These are phyloP conservation scores for Cyclotella atomus DNA, from an alignment of 108 stramenopile genomes.

Conservation along the genomic window DNA sequence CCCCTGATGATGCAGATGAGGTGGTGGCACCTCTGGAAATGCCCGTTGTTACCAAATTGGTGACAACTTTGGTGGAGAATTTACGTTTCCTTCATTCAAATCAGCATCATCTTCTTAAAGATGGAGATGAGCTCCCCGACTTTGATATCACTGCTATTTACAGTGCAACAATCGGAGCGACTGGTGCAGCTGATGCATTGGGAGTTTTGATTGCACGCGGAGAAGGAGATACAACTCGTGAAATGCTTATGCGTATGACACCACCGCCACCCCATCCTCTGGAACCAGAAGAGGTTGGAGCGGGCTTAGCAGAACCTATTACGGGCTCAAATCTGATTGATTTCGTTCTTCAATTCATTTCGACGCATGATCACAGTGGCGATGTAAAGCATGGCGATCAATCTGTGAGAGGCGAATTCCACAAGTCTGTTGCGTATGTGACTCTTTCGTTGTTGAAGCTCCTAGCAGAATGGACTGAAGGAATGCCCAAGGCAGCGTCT, in stretches of 20 bases:
- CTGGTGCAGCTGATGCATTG: conserved; percentile 68
- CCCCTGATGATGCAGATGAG: conserved; percentile 45
- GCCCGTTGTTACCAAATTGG: conserved; percentile 67
- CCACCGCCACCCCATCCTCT: conserved; percentile 26
- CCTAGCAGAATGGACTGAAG: conserved; percentile 63
- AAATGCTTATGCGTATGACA: conserved; percentile 63
- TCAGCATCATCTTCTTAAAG: conserved; percentile 4
- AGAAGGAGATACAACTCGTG: conserved; percentile 64
- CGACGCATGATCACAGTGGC: conserved; percentile 25
- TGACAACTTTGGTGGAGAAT: conserved; percentile 72
- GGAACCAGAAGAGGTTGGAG: conserved; percentile 1
- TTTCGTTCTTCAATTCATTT: conserved; percentile 44
- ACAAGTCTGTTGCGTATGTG: conserved; percentile 32
- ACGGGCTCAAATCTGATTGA: conserved; percentile 35
- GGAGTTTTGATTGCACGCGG: conserved; percentile 57
- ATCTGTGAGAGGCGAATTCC: conserved; percentile 8
- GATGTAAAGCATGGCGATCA: neutral
- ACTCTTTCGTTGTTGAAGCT: conserved; percentile 48
- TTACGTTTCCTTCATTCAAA: conserved; percentile 33
- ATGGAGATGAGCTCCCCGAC: neutral
- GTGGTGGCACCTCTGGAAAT: conserved; percentile 21
- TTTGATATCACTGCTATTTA: conserved; percentile 26
- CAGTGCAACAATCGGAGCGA: conserved; percentile 54
- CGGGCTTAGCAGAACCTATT: neutral
- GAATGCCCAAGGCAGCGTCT: conserved; percentile 65